Conservation (phyloP, 371 early-diverging fungal species). For the Cladochytrium tenue region DNA sequence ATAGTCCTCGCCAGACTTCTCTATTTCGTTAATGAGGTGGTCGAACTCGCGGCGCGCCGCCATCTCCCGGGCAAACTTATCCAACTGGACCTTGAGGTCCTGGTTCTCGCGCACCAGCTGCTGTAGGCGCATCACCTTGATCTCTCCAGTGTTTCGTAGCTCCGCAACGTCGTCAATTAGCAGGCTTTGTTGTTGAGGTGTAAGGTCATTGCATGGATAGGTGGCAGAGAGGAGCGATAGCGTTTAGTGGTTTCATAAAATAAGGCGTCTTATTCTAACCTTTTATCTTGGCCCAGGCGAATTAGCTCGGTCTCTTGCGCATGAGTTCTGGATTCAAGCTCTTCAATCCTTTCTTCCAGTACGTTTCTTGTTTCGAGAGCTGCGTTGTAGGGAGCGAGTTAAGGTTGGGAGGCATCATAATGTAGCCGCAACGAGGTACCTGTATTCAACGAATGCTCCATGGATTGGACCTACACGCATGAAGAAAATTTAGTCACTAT, state of each 20-base stretch:
- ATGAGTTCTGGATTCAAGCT: slow-evolving; percentile 30
- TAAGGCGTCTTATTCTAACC: slow-evolving; percentile 28
- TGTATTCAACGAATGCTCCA: slow-evolving; percentile 27
- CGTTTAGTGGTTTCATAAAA: too few relatives aligned
- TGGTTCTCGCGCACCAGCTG: slow-evolving; percentile 29
- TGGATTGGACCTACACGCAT: slow-evolving; percentile 24
- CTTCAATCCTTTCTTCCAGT: slow-evolving; percentile 34
- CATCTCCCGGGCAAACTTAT: slow-evolving; percentile 29
- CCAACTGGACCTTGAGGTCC: slow-evolving; percentile 31
- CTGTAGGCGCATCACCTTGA: slow-evolving; percentile 21
- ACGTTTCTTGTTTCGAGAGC: slow-evolving; percentile 38
- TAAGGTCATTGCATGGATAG: background rate
- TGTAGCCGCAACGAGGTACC: too few relatives aligned
- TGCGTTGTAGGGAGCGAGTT: too few relatives aligned
- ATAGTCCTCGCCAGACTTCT: slow-evolving; percentile 35
- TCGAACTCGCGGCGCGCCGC: slow-evolving; percentile 28
- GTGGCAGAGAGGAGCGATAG: too few relatives aligned
- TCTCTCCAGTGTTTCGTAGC: slow-evolving; percentile 31
- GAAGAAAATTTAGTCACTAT: background rate
- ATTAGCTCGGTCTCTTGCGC: slow-evolving; percentile 39
- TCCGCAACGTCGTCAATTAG: slow-evolving; percentile 46
- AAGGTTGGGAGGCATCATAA: too few relatives aligned
- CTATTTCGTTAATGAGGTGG: slow-evolving; percentile 32
- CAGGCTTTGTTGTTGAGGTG: slow-evolving; percentile 21
- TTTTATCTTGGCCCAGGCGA: slow-evolving; percentile 50